These are phyloP conservation scores for Vigna angularis DNA, from an alignment of 306 rosid genomes.

Conservation along the genomic window DNA sequence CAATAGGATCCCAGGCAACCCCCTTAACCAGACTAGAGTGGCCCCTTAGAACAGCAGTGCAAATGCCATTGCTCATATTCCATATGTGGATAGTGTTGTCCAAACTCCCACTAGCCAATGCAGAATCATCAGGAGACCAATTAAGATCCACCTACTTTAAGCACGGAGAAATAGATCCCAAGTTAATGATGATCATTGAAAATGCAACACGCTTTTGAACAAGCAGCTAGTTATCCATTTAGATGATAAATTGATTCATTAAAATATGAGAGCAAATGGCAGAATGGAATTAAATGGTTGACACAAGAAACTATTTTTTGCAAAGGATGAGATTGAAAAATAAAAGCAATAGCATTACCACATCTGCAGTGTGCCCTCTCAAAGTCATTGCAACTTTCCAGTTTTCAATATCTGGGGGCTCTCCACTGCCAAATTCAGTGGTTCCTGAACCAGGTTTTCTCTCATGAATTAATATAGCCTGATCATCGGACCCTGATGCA, in stretches of 20 bases:
- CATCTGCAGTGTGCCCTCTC: conserved; percentile 99
- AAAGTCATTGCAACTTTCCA: conserved; percentile 96
- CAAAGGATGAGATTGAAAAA: conserved; percentile 21
- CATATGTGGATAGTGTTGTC: conserved; percentile 95
- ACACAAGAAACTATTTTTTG: conserved; percentile 9
- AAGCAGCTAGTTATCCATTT: conserved; percentile 23
- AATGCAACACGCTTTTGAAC: conserved; percentile 20
- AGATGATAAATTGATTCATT: conserved; percentile 24
- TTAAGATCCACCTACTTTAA: conserved; percentile 99
- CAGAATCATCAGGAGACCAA: conserved; percentile 99
- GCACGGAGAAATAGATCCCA: conserved; percentile 69
- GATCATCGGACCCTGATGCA: conserved; percentile 99
- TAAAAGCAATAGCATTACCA: conserved; percentile 80
- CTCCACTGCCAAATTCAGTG: conserved; percentile 98
- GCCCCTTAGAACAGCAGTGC: conserved; percentile 98
- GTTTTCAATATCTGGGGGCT: conserved; percentile 97
- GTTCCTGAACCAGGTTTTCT: conserved; percentile 99
- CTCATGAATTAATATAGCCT: conserved; percentile 89
- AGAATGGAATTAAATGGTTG: conserved; percentile 24
- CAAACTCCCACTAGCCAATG: conserved; percentile 95
- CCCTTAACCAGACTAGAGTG: conserved; percentile 99
- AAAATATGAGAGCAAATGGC: conserved; percentile 29
- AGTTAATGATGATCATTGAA: conserved; percentile 57
- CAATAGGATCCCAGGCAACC: conserved; percentile 99
- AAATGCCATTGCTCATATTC: conserved; percentile 94